Base-by-base conservation (phyloP, 2,329 filamentous ascomycete species). In the Pseudocercospora vitis region DNA sequence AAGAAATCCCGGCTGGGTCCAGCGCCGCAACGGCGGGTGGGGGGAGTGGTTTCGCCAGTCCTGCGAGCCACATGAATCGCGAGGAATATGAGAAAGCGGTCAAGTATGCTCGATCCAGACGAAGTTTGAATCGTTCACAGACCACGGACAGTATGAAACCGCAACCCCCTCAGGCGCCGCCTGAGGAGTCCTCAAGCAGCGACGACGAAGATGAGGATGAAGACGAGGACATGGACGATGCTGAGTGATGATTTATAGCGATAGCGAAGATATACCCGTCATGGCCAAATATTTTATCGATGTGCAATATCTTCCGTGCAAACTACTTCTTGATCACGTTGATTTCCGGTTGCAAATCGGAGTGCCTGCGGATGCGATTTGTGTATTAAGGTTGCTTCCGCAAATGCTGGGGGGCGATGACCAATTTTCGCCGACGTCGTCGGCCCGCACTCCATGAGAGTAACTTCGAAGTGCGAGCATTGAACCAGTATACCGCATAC, bases 1-100 rank as follows among this genome's bases (percentile, higher is more conserved):
- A 78, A 28, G 74, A 76, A 12, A 78, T 79, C 29, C 74, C 74
- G 0, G 73, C 76, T 1, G 76, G 76, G 9, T 77, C 74, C 47
- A 76, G 73, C 8, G 76, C 76, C 2, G 73, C 73, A 2, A 78
- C 76, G 0, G 76, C 75, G 2, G 76, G 73, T 3, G 76, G 76
- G 7, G 76, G 76, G 5, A 77, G 74, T 35, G 76, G 76, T 0
- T 77, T 74, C 53, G 73, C 72, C 31, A 76, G 66, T 39, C 76
- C 76, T 2, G 64, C 58, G 0, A 60, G 52, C 44, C 53, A 60
- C 7, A 59, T 58, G 53, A 52, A 37, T 40, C 49, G 46, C 7
- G 52, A 61, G n/a, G 58, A 60, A 2, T 61, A 62, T 32, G 33
- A 55, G 37, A 52, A 55, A 21, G 63, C 59, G 14, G 47, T 60